Evolutionary conservation across 306 rosid genomes (phyloP), one percentile per base, ranked within the genome.

Genomic region (Crotalaria pallida): DNA sequence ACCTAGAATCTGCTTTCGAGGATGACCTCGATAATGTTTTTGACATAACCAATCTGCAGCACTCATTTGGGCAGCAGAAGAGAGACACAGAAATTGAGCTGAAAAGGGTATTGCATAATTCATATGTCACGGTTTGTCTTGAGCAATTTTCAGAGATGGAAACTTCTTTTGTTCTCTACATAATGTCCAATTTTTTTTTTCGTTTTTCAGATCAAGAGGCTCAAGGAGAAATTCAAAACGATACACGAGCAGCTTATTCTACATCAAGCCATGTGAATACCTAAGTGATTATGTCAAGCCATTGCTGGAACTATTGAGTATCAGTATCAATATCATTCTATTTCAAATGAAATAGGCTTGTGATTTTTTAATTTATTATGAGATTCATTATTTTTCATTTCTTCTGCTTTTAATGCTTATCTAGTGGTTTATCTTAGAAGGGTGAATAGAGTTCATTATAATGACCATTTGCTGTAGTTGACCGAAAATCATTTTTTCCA

Each of bases 1-100:
- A 94, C 84, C 78, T 94, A 52, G 91, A 94, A 72, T 94, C 98
- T 60, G 92, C 91, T 65, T 90, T 94, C 55, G 89, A 90, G 76
- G 97, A 88, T 66, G 96, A 94, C 58, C 45, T 90, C 70, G 98
- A 90, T 77, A 90, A 67, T 80, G 79, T 94, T 70, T 90, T 94
- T 12, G 97, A 88, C 77, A 84, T 94, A 73, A 94, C 96, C 72
- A 94, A 88, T 69, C 73, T 91, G 76, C 79, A 84, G 67, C 87
- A 82, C 58, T 84, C 87, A 5, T 75, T 94, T 48, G 82, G 87
- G 82, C 97, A 88, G 82, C 85, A 75, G 79, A 94, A 87, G 87
- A 77, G 81, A 72, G 95, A 88, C 17, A 69, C 82, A 3, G 97
- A 94, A 80, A 81, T 94, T 58, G 97, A 91, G 73, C 78, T 91